Percentiles rank a stretch among this genome's conserved stretches.
phyloP scores from a whole-genome alignment of 1,284 basidiomycete species.

The Ceratobasidium sp. region DNA sequence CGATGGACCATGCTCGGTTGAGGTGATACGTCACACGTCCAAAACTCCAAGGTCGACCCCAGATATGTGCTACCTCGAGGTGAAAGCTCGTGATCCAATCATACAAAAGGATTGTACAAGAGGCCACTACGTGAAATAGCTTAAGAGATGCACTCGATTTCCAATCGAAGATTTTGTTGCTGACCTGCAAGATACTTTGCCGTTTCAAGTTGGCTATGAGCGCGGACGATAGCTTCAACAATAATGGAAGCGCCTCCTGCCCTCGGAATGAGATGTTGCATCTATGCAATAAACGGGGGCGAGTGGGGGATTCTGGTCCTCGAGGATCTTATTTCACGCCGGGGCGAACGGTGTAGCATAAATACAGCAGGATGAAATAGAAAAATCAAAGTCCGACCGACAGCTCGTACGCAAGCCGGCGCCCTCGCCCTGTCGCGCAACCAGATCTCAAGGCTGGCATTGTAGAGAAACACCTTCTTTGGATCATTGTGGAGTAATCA shows the following conservation, averaged over 20 bases:
- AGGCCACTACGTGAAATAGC: not conserved
- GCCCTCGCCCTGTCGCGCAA: no score
- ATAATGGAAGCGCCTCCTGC: not conserved
- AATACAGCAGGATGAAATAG: no score
- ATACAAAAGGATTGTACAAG: slow-evolving; percentile 19
- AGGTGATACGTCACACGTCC: slow-evolving; percentile 15
- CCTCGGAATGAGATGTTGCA: not conserved
- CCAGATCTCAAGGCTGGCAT: no score
- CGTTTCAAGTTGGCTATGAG: not conserved
- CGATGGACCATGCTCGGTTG: slow-evolving; percentile 25
- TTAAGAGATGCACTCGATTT: not conserved
- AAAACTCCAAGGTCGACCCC: slow-evolving; percentile 24
- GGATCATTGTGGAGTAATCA: no score
- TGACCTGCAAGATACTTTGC: slow-evolving; percentile 6
- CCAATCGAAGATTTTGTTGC: not conserved
- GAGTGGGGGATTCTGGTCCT: no score
- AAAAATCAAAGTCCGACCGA: no score
- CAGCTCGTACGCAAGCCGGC: no score
- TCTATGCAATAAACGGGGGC: not conserved
- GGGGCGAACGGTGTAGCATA: no score
- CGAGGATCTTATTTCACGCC: no score
- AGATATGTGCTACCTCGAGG: slow-evolving; percentile 1
- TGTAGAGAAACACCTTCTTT: no score
- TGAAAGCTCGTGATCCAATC: slow-evolving; percentile 17
- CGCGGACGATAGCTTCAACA: not conserved